Base-by-base conservation (phyloP, 345 rosid species). In the Rhodamnia argentea region DNA sequence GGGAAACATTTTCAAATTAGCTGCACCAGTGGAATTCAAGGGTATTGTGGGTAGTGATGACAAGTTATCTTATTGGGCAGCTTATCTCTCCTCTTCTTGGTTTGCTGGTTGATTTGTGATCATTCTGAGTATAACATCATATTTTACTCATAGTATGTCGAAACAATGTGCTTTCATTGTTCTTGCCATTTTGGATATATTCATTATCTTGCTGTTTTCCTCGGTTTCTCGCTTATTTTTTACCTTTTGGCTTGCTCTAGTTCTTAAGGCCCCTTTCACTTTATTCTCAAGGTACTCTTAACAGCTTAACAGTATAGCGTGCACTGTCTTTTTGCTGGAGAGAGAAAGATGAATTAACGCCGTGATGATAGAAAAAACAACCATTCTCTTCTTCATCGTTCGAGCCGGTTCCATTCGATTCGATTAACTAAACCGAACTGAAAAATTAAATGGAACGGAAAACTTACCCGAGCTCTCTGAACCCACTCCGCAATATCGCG, bases 21-120 rank as follows among this genome's bases (percentile, higher is more conserved):
- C 99, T 89, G 99, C 98, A 58, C 98, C 99, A 3, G 99, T 98
- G 85, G 99, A 98, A 92, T 96, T 98, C 93, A 98, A 98, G 90
- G 99, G 99, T 85, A 98, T 98, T 91, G 97, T 98, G 87, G 99
- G 99, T 84, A 94, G 98, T 88, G 99, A 98, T 93, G 98, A 98
- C 91, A 93, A 99, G 97, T 93, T 83, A 87, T 85, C 23, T 55
- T 29, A 60, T 62, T 8, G 59, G 42, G 64, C 84, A 7, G 52
- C 53, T 8, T 88, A 20, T 88, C 52, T 84, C 32, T 5, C 37
- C 23, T 53, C 85, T 52, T 83, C 27, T 74, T 56, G 40, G 82
- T 83, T 59, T 83, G n/a, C 29, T 70, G 27, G 64, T 37, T 32
- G 32, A 55, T n/a, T 53, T 42, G 18, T 44, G n/a, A 44, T 32